Percentiles rank a stretch among this genome's conserved stretches.
Evolutionary conservation across 225 moss, liverwort and hornwort species (phyloP).

Genomic region (Ulota crispa): DNA sequence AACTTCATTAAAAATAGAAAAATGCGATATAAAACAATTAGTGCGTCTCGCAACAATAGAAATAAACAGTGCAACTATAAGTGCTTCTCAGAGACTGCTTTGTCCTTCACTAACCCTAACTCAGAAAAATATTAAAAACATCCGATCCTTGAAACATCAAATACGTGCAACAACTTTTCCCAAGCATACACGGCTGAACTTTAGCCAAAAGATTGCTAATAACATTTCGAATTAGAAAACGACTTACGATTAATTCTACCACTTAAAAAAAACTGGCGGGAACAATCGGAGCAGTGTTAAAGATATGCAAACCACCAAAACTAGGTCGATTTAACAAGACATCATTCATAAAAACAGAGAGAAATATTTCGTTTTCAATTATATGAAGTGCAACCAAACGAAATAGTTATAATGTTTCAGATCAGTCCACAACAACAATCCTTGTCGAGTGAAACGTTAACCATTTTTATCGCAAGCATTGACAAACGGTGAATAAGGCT

Average conservation of each 20-base stretch:
- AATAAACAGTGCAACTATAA: neutral
- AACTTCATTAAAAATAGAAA: no score
- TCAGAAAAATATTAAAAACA: neutral
- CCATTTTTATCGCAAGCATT: neutral
- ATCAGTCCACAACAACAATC: neutral
- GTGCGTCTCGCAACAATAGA: no score
- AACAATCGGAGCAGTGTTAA: neutral
- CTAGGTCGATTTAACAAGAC: neutral
- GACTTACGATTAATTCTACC: neutral
- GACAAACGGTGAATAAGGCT: neutral
- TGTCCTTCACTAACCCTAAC: slow-evolving; percentile 13
- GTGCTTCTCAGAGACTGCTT: neutral
- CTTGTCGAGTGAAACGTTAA: neutral
- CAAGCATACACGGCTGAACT: neutral
- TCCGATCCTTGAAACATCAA: neutral
- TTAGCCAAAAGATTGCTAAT: neutral
- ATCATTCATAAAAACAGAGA: neutral
- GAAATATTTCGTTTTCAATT: neutral
- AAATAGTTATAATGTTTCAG: neutral
- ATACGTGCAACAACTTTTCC: neutral
- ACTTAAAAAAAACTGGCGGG: neutral
- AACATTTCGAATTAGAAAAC: neutral
- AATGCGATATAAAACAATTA: no score
- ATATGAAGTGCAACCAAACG: neutral
- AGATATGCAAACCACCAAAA: neutral